phyloP scores from a whole-genome alignment of 805 yeast genomes.

The Yarrowia yakushimensis region DNA sequence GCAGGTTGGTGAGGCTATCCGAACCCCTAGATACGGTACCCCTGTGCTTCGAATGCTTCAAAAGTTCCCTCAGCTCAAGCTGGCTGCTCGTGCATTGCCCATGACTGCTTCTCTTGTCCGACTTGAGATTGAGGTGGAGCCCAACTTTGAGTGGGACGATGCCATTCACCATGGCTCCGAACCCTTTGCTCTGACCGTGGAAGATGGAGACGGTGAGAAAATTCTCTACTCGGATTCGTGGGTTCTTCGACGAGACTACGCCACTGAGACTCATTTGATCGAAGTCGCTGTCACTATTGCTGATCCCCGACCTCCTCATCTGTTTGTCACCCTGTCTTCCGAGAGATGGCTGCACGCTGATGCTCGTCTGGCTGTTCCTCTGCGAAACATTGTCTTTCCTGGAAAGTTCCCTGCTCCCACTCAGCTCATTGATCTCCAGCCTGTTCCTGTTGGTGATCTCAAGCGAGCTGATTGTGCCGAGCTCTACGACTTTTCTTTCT shows the following conservation, averaged over 20 bases:
- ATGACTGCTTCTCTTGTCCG: slow-evolving; percentile 64
- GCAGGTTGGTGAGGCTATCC: slow-evolving; percentile 79
- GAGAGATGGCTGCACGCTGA: slow-evolving; percentile 87
- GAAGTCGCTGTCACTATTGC: slow-evolving; percentile 62
- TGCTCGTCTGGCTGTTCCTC: slow-evolving; percentile 55
- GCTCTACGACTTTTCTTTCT: slow-evolving; percentile 48
- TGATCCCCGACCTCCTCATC: slow-evolving; percentile 63
- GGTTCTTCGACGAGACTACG: slow-evolving; percentile 47
- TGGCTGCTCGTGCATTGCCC: slow-evolving; percentile 69
- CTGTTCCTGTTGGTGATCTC: slow-evolving; percentile 49
- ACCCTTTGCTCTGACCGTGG: slow-evolving; percentile 66
- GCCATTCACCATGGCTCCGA: slow-evolving; percentile 62
- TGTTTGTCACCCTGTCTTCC: slow-evolving; percentile 67
- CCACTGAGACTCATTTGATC: slow-evolving; percentile 53
- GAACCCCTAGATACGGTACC: slow-evolving; percentile 63
- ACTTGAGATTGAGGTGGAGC: slow-evolving; percentile 62
- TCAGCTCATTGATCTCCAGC: slow-evolving; percentile 50
- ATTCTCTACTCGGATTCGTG: slow-evolving; percentile 60
- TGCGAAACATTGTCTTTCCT: slow-evolving; percentile 54
- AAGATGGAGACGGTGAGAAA: slow-evolving; percentile 77
- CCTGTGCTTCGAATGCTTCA: slow-evolving; percentile 51
- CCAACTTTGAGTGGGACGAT: slow-evolving; percentile 77
- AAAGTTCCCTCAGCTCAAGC: slow-evolving; percentile 66
- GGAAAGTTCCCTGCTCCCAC: slow-evolving; percentile 62
- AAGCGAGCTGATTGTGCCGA: slow-evolving; percentile 47